These are phyloP conservation scores for Rhizoctonia solani DNA, from an alignment of 1,284 basidiomycete species.

Conservation along the genomic window DNA sequence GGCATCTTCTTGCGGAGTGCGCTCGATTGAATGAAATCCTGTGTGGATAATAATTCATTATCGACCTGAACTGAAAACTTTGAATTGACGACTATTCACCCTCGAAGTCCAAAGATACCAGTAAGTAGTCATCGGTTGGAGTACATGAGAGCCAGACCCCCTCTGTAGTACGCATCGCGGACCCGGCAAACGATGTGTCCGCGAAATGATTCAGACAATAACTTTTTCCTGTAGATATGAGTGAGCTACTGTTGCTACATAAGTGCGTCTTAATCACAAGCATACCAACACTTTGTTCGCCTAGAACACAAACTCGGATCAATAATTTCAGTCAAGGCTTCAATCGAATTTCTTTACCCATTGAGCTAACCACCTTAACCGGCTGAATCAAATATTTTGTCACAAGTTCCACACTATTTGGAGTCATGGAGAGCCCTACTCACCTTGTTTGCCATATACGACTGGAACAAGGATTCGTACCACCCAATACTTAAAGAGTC, in stretches of 20 bases:
- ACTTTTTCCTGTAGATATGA: conserved; percentile 39
- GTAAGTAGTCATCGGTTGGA: conserved; percentile 57
- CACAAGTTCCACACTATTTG: not conserved
- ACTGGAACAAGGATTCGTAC: conserved; percentile 67
- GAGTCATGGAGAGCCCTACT: not conserved
- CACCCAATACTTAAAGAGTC: conserved; percentile 61
- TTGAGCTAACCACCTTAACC: conserved; percentile 65
- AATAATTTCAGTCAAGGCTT: not conserved
- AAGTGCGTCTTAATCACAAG: conserved; percentile 38
- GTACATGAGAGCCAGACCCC: conserved; percentile 53
- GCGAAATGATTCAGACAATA: conserved; percentile 64
- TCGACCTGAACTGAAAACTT: not conserved
- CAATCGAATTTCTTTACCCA: conserved; percentile 51
- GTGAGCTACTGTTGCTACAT: not conserved
- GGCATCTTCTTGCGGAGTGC: conserved; percentile 65
- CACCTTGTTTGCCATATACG: conserved; percentile 63
- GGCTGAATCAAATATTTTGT: conserved; percentile 46
- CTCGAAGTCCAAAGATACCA: conserved; percentile 68
- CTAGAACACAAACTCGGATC: conserved; percentile 40
- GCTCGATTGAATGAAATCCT: conserved; percentile 67
- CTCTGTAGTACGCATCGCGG: conserved; percentile 65
- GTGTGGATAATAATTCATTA: not conserved
- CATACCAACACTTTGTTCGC: conserved; percentile 67
- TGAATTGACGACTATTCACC: conserved; percentile 44
- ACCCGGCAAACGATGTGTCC: conserved; percentile 67